Conservation (phyloP, 2,329 filamentous ascomycete genomes). For the Chaetomium sp. region DNA sequence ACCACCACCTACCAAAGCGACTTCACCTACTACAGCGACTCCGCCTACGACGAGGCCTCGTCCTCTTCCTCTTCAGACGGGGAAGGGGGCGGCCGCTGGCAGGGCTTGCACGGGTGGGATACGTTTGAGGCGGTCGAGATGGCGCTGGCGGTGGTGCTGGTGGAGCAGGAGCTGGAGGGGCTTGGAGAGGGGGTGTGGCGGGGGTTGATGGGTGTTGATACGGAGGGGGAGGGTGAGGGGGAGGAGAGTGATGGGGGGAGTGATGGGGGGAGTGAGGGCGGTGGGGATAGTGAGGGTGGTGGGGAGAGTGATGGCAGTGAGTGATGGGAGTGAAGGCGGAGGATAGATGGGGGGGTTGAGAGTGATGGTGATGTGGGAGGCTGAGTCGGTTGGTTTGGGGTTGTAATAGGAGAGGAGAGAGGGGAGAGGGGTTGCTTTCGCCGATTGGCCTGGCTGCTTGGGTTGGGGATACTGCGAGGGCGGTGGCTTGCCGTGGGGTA, state of each 20-base stretch:
- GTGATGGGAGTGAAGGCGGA: too few species aligned
- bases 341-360: not conserved
- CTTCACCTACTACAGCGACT: not conserved
- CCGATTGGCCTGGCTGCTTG: not conserved
- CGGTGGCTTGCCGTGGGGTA: too few species aligned
- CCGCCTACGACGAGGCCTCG: not conserved
- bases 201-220: slow-evolving; percentile 9
- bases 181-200: not conserved
- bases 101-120: too few species aligned
- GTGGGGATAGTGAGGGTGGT: not conserved
- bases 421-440: not conserved
- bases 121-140: not conserved
- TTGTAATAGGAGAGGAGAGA: not conserved
- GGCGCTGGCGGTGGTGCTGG: not conserved
- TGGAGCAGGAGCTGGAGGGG: not conserved
- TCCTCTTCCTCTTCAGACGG: not conserved
- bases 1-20: not conserved
- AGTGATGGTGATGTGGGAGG: too few species aligned
- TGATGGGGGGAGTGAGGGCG: not conserved
- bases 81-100: not conserved
- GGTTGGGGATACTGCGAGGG: not conserved
- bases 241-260: not conserved
- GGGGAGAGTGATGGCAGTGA: not conserved
- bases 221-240: not conserved
- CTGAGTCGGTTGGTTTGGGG: not conserved